Conservation (phyloP, 495 filamentous ascomycete genomes). For the Oleoguttula mirabilis region DNA sequence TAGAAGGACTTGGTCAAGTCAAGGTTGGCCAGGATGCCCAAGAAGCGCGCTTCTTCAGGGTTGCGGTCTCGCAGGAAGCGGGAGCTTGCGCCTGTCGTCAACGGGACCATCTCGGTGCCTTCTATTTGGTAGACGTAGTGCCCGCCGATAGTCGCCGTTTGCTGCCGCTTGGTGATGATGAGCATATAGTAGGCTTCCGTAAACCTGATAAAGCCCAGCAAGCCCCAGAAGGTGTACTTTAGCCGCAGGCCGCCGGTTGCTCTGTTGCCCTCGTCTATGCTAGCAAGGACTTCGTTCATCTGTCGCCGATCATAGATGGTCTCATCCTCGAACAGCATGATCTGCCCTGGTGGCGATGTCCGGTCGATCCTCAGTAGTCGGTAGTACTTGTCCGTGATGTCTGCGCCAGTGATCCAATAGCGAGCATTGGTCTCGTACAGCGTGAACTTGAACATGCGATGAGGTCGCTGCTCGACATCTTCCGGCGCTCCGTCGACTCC, state of each 20-base stretch:
- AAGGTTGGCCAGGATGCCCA: constrained; percentile 78
- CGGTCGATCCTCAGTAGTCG: constrained; percentile 90
- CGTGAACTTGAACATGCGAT: constrained; percentile 79
- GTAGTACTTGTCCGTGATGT: constrained; percentile 76
- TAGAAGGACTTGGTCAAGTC: constrained; percentile 88
- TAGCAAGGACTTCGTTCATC: constrained; percentile 82
- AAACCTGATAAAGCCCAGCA: constrained; percentile 89
- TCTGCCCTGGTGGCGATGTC: constrained; percentile 64
- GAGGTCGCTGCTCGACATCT: neutral
- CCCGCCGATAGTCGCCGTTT: constrained; percentile 89
- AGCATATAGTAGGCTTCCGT: constrained; percentile 98
- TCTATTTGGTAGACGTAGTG: constrained; percentile 95
- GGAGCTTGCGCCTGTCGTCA: constrained; percentile 53
- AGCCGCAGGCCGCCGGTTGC: constrained; percentile 81
- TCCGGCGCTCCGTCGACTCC: neutral
- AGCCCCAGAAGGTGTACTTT: constrained; percentile 82
- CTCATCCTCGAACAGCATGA: constrained; percentile 83
- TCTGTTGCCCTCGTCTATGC: constrained; percentile 93
- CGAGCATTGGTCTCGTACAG: constrained; percentile 86
- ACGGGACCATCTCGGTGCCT: constrained; percentile 81
- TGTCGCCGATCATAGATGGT: constrained; percentile 86
- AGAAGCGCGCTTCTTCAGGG: constrained; percentile 77
- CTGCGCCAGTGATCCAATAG: constrained; percentile 87
- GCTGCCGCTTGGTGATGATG: constrained; percentile 86
- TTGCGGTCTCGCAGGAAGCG: constrained; percentile 67